These are phyloP conservation scores for Pseudodiploospora longispora DNA, from an alignment of 2,329 filamentous ascomycete genomes.

Conservation along the genomic window DNA sequence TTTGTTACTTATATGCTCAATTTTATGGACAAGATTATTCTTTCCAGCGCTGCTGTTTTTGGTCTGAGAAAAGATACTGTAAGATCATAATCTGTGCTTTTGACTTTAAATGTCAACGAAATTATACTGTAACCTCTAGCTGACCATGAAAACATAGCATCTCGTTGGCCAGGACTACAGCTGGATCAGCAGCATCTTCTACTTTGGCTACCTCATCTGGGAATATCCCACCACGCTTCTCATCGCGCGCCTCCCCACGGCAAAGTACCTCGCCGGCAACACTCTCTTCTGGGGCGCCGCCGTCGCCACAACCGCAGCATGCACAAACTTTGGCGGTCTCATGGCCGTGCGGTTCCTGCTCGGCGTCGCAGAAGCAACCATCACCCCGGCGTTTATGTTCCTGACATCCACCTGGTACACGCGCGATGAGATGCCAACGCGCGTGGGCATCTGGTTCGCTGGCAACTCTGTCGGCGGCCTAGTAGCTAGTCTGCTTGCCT, in stretches of 20 bases:
- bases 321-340: constrained; percentile 37
- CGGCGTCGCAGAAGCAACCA: constrained; percentile 45
- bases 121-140: constrained; percentile 10
- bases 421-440: constrained; percentile 34
- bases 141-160: constrained; percentile 10
- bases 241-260: constrained; percentile 37
- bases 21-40: constrained; percentile 52
- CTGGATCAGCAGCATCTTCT: constrained; percentile 48
- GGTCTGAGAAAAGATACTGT: constrained; percentile 40
- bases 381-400: constrained; percentile 45
- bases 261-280: constrained; percentile 36
- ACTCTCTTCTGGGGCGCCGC: constrained; percentile 41
- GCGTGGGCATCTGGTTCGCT: constrained; percentile 49
- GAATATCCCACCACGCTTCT: constrained; percentile 41
- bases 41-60: constrained; percentile 48
- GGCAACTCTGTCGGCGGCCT: constrained; percentile 42
- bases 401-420: constrained; percentile 47
- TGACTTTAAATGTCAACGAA: neutral
- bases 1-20: constrained; percentile 51
- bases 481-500: constrained; percentile 42
- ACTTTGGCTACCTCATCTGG: constrained; percentile 39
- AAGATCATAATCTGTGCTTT: constrained; percentile 1
- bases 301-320: constrained; percentile 34
- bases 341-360: constrained; percentile 44
- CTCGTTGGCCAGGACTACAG: constrained; percentile 44